Conservation (phyloP, 2,329 filamentous ascomycete genomes). For the Arthroderma sp. region DNA sequence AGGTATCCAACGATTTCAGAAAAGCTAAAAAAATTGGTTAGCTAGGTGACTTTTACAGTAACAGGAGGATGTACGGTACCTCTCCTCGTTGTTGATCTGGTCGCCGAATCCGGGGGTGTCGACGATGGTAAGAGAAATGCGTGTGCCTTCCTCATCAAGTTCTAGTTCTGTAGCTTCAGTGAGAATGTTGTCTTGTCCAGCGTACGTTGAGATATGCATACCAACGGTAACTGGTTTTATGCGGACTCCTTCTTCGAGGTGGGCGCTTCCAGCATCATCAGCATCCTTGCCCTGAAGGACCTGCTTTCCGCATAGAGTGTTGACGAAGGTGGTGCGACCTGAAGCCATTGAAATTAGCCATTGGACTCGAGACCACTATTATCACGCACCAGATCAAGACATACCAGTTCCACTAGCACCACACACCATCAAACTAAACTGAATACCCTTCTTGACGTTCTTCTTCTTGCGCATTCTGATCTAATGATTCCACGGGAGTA, state of each 20-base stretch:
- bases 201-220: conserved; percentile 39
- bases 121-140: conserved; percentile 95
- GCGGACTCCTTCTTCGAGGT: conserved; percentile 91
- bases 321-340: conserved; percentile 98
- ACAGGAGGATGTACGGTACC: conserved; percentile 42
- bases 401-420: conserved; percentile 95
- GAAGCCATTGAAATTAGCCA: conserved; percentile 12
- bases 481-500: conserved; percentile 32
- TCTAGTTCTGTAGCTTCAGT: conserved; percentile 58
- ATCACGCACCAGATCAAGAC: conserved; percentile 10
- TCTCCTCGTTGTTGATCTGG: conserved; percentile 98
- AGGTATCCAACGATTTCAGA: conserved; percentile 96
- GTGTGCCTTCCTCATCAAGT: conserved; percentile 94
- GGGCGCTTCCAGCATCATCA: conserved; percentile 77
- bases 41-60: background rate
- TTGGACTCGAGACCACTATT: conserved; percentile 12
- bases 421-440: conserved; percentile 99
- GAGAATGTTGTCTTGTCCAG: conserved; percentile 18
- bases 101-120: conserved; percentile 98
- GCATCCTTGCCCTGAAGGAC: conserved; percentile 86
- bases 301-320: conserved; percentile 92
- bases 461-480: conserved; percentile 99
- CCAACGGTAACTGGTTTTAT: conserved; percentile 98
- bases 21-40: conserved; percentile 49
- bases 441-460: conserved; percentile 99